Percentiles rank a stretch among this genome's conserved stretches.
Evolutionary conservation across 2,329 filamentous ascomycete species (phyloP).

Genomic region (Ophiostoma triangulosporum): DNA sequence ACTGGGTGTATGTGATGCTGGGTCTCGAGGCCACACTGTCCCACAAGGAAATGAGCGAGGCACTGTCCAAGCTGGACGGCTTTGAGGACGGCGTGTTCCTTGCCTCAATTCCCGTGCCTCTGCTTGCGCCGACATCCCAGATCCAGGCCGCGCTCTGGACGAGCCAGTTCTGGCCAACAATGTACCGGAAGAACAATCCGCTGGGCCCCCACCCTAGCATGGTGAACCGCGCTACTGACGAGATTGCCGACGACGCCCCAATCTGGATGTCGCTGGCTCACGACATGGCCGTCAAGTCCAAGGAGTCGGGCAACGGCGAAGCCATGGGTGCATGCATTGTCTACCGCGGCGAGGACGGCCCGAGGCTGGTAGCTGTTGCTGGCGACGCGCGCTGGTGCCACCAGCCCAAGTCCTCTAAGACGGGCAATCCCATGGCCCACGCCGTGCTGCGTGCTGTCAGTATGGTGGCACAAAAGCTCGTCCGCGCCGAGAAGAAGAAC

Average conservation of each 20-base stretch:
- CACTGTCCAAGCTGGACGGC: slow-evolving; percentile 35
- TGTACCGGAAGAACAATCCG: slow-evolving; percentile 78
- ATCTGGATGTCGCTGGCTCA: slow-evolving; percentile 57
- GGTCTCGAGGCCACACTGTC: slow-evolving; percentile 38
- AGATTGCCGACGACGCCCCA: slow-evolving; percentile 49
- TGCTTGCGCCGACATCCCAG: slow-evolving; percentile 60
- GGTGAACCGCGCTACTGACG: slow-evolving; percentile 54
- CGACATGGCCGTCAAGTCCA: slow-evolving; percentile 46
- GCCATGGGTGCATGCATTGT: slow-evolving; percentile 64
- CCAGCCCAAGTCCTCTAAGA: slow-evolving; percentile 30
- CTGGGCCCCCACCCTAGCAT: slow-evolving; percentile 71
- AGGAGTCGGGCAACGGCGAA: slow-evolving; percentile 47
- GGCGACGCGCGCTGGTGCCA: slow-evolving; percentile 61
- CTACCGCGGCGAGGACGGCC: slow-evolving; percentile 38
- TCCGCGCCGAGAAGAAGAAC: slow-evolving; percentile 37
- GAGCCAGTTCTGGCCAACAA: slow-evolving; percentile 65
- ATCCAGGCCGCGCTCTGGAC: slow-evolving; percentile 65
- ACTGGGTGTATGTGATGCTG: slow-evolving; percentile 45
- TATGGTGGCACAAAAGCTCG: slow-evolving; percentile 61
- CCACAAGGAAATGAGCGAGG: slow-evolving; percentile 36
- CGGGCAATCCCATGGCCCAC: slow-evolving; percentile 66
- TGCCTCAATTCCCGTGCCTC: slow-evolving; percentile 52
- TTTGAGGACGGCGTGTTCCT: slow-evolving; percentile 41
- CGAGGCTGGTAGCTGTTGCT: slow-evolving; percentile 55
- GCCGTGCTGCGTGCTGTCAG: slow-evolving; percentile 66